Evolutionary conservation across 2,329 filamentous ascomycete species (phyloP).

Genomic region (Didymella pomorum): DNA sequence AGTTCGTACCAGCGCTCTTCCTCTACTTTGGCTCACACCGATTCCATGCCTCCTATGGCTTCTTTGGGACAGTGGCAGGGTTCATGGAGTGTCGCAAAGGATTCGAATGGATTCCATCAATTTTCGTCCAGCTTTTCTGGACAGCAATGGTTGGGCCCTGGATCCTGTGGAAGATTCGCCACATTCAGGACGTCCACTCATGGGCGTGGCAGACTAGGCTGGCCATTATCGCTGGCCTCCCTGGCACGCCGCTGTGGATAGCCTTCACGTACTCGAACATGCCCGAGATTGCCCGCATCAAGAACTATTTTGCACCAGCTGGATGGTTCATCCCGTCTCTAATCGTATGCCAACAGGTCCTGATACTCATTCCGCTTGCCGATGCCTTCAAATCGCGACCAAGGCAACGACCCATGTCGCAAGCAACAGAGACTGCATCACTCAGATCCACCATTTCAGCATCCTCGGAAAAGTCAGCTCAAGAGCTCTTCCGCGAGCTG

Average conservation of each 20-base stretch:
- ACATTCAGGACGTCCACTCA: slow-evolving; percentile 48
- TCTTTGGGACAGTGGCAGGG: slow-evolving; percentile 58
- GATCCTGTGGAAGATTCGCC: slow-evolving; percentile 51
- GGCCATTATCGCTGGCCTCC: slow-evolving; percentile 48
- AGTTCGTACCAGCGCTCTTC: slow-evolving; percentile 67
- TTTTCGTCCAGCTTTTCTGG: slow-evolving; percentile 50
- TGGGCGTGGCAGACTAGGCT: slow-evolving; percentile 52
- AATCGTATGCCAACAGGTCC: slow-evolving; percentile 49
- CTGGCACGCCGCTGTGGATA: slow-evolving; percentile 50
- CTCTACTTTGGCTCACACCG: slow-evolving; percentile 71
- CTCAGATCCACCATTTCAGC: slow-evolving; percentile 37
- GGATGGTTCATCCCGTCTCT: slow-evolving; percentile 51
- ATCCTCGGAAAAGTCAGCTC: slow-evolving; percentile 32
- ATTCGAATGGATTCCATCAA: slow-evolving; percentile 66
- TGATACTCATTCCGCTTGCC: slow-evolving; percentile 47
- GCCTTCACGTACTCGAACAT: slow-evolving; percentile 47
- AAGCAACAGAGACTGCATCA: slow-evolving; percentile 37
- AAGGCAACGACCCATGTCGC: slow-evolving; percentile 29
- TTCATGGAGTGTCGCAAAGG: slow-evolving; percentile 59
- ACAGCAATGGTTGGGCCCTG: slow-evolving; percentile 47
- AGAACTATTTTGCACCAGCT: slow-evolving; percentile 44
- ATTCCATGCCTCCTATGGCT: slow-evolving; percentile 66
- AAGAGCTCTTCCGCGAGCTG: slow-evolving; percentile 37
- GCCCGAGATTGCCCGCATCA: slow-evolving; percentile 34
- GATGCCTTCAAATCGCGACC: slow-evolving; percentile 37